Evolutionary conservation across 208 protist genomes (phyloP).

Genomic region (Acanthamoeba royreba): DNA sequence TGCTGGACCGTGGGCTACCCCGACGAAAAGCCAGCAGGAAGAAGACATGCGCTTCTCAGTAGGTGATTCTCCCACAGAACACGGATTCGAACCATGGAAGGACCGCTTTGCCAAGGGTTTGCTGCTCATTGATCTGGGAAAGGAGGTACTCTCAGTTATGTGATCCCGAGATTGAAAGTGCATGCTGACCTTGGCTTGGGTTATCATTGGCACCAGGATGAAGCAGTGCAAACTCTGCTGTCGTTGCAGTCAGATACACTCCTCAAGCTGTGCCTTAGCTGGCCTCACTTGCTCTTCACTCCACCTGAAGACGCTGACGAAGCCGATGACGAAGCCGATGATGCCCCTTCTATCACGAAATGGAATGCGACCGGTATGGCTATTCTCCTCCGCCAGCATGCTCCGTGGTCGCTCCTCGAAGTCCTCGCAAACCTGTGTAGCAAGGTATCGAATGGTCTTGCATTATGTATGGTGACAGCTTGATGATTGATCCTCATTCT

Average conservation of each 20-base stretch:
- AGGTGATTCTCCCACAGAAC: not conserved
- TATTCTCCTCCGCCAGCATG: not conserved
- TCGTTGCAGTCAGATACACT: not conserved
- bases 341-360: not conserved
- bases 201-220: not conserved
- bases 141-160: not conserved
- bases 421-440: not conserved
- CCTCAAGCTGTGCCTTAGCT: not conserved
- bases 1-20: not conserved
- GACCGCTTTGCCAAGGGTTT: not conserved
- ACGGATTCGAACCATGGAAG: not conserved
- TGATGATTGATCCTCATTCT: no score
- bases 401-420: slow-evolving; percentile 8
- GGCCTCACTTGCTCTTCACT: not conserved
- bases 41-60: not conserved
- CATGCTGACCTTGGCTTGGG: not conserved
- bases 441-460: not conserved
- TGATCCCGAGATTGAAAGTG: not conserved
- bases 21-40: not conserved
- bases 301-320: not conserved
- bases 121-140: not conserved
- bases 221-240: not conserved
- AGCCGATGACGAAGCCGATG: not conserved
- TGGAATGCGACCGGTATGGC: not conserved
- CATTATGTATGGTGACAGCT: not conserved